Base-by-base conservation (phyloP, 2,329 filamentous ascomycete species). In the Xylariaceae sp. region DNA sequence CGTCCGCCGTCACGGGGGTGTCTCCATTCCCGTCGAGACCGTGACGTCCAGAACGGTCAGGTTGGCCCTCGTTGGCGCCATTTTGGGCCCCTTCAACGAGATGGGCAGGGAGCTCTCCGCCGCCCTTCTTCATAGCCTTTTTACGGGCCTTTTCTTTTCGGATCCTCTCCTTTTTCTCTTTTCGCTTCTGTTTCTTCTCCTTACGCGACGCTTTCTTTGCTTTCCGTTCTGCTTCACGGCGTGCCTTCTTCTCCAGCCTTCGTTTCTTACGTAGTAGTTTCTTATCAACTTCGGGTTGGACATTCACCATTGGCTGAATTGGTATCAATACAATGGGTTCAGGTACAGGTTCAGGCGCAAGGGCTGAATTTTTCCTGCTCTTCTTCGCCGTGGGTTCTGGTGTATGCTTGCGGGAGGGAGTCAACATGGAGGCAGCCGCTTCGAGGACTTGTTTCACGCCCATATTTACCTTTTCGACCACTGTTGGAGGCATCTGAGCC, bases 1-100 rank as follows among this genome's bases (percentile, higher is more conserved):
- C 9, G 30, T 43, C 46, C 34, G 59, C 53, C 39, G 55, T 50
- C 43, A 57, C 41, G 54, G 61, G 63, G 48, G 59, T 65, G 56
- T 66, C 64, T 53, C 62, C 53, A 42, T 64, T 64, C 42, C 64
- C 62, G 52, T 66, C 64, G 31, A 65, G 57, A 43, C 64, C 63
- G 27, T 65, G 62, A 46, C 49, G 50, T 42, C 39, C 45, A 26
- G 42, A 39, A 29, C 53, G 55, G 8, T 52, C 55, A 8, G 52
- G 45, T 32, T 46, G 55, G 9, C 50, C 47, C 39, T 56, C 27
- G 26, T 54, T 30, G 12, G 56, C 54, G 41, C 55, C 58, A 19
- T 11, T 27, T 47, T 42, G 47, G 51, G 54, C 44, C 39, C 59
- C 41, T 46, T 50, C 39, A 44, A 54, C 27, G 12, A 62, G 51